Evolutionary conservation across 2,329 filamentous ascomycete genomes (phyloP).

Genomic region (Thermothelomyces thermophilus): DNA sequence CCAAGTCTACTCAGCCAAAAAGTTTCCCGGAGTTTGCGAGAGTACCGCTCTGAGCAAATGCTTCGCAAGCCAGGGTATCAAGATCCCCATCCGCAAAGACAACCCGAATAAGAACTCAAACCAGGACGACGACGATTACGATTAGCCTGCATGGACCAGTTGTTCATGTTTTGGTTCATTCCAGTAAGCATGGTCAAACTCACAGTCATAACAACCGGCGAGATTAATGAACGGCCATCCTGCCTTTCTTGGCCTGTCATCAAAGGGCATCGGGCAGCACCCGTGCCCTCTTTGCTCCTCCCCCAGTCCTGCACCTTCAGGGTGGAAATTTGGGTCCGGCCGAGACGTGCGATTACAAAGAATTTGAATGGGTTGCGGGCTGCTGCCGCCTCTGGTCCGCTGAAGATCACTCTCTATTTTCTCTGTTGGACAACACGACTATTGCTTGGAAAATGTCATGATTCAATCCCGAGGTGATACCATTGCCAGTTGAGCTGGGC

Average conservation of each 20-base stretch:
- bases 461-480: slow-evolving; percentile 10
- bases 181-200: not conserved
- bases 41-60: slow-evolving; percentile 85
- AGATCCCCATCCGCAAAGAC: slow-evolving; percentile 93
- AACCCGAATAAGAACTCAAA: slow-evolving; percentile 46
- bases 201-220: not conserved
- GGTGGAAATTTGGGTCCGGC: too few relatives aligned
- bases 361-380: too few relatives aligned
- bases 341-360: too few relatives aligned
- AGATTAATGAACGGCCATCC: too few relatives aligned
- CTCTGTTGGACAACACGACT: not conserved
- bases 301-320: too few relatives aligned
- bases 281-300: too few relatives aligned
- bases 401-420: too few relatives aligned
- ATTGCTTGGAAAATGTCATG: slow-evolving; percentile 5
- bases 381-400: too few relatives aligned
- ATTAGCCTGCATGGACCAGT: slow-evolving; percentile 18
- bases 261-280: too few relatives aligned
- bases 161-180: not conserved
- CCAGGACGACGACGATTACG: slow-evolving; percentile 48
- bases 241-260: too few relatives aligned
- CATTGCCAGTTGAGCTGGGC: slow-evolving; percentile 6
- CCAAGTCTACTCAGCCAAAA: slow-evolving; percentile 93
- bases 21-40: slow-evolving; percentile 95
- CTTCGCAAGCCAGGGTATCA: slow-evolving; percentile 90